Evolutionary conservation across 2,329 filamentous ascomycete genomes (phyloP).

Genomic region (Hypoxylon sp.): DNA sequence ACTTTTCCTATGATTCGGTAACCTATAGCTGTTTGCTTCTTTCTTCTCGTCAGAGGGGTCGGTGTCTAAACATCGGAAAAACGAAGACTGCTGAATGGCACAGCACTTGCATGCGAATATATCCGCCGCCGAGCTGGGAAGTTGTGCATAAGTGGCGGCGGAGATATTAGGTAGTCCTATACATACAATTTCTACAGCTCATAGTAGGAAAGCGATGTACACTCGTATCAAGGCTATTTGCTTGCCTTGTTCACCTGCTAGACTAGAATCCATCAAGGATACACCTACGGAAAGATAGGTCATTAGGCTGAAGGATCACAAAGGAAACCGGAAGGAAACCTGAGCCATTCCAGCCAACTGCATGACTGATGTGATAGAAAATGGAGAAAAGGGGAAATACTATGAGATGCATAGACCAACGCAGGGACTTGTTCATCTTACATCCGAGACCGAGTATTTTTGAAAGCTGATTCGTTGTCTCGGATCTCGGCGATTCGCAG

Average conservation of each 20-base stretch:
- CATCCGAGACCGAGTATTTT: constrained; percentile 34
- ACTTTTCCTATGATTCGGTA: too few species aligned
- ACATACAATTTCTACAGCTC: constrained; percentile 22
- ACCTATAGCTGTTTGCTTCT: too few species aligned
- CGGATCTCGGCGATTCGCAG: constrained; percentile 33
- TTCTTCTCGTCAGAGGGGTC: constrained; percentile 19
- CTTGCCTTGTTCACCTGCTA: constrained; percentile 13
- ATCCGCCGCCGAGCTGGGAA: constrained; percentile 25
- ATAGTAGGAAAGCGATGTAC: constrained; percentile 27
- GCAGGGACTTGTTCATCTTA: constrained; percentile 10
- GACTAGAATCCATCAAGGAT: background rate
- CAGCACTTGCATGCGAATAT: constrained; percentile 11
- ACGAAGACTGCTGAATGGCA: constrained; percentile 16
- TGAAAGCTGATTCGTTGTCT: too few species aligned
- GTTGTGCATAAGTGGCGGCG: constrained; percentile 1
- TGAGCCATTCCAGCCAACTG: background rate
- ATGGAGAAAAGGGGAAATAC: constrained; percentile 6
- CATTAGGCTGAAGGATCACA: constrained; percentile 12
- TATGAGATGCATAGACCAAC: constrained; percentile 5
- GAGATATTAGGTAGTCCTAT: constrained; percentile 8
- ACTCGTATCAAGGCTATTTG: constrained; percentile 15
- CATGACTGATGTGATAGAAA: background rate
- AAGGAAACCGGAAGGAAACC: constrained; percentile 12
- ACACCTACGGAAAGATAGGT: background rate
- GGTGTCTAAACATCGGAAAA: constrained; percentile 22